These are phyloP conservation scores for Eimeria sp. DNA, from an alignment of 169 alveolate genomes.

Conservation along the genomic window DNA sequence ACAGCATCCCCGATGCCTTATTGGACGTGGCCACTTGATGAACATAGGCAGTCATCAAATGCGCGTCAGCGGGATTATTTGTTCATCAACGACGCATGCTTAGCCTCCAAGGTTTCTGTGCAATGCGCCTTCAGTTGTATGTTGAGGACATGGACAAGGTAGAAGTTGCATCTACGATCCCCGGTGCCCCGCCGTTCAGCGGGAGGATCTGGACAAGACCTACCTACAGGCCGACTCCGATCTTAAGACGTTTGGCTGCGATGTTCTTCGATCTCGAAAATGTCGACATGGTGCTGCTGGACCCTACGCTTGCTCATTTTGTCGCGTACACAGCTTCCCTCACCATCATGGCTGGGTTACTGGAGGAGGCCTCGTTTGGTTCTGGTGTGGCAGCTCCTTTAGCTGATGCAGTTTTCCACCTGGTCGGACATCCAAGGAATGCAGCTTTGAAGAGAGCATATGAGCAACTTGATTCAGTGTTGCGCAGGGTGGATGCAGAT, in stretches of 20 bases:
- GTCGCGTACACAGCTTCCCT: slow-evolving; percentile 49
- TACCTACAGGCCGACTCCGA: slow-evolving; percentile 40
- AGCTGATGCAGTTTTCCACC: slow-evolving; percentile 11
- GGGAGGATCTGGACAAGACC: slow-evolving; percentile 59
- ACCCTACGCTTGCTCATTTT: slow-evolving; percentile 50
- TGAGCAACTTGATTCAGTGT: slow-evolving; percentile 31
- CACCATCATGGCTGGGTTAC: slow-evolving; percentile 52
- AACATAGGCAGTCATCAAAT: background rate
- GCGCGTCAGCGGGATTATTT: background rate
- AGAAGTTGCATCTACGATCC: slow-evolving; percentile 55
- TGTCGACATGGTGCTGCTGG: slow-evolving; percentile 40
- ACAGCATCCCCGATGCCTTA: background rate
- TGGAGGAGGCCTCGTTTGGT: slow-evolving; percentile 58
- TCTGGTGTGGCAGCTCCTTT: slow-evolving; percentile 41
- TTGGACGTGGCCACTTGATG: background rate
- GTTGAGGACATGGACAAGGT: slow-evolving; percentile 59
- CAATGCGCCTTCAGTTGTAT: slow-evolving; percentile 23
- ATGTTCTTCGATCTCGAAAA: slow-evolving; percentile 18
- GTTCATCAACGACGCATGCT: background rate
- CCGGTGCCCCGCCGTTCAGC: slow-evolving; percentile 61
- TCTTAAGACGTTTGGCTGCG: slow-evolving; percentile 40
- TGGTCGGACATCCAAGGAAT: slow-evolving; percentile 31
- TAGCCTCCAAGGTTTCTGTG: background rate
- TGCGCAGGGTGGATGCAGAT: slow-evolving; percentile 53
- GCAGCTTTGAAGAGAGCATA: background rate